Conservation (phyloP, 2,329 filamentous ascomycete species). For the Aspergillus ochraceus region DNA sequence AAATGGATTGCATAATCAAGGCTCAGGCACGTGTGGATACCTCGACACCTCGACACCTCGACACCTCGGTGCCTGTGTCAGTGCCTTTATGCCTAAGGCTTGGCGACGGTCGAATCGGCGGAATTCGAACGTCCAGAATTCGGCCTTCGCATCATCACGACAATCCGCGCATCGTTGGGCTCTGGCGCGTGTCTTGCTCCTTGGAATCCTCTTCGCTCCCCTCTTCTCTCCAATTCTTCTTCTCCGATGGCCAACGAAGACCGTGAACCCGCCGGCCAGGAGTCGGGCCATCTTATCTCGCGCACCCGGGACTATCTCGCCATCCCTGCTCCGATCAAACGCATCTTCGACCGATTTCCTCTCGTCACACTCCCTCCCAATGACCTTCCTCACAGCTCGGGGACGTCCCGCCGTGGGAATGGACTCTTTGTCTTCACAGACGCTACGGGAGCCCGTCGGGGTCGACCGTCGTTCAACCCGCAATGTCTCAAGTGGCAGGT, state of each 20-base stretch:
- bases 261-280: conserved; percentile 24
- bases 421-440: conserved; percentile 77
- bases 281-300: conserved; percentile 21
- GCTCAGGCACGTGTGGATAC: neutral
- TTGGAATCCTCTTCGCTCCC: neutral
- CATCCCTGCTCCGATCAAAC: conserved; percentile 70
- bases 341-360: conserved; percentile 82
- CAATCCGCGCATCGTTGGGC: neutral
- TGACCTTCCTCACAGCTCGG: conserved; percentile 66
- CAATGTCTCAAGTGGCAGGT: conserved; percentile 97
- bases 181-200: neutral
- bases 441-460: conserved; percentile 59
- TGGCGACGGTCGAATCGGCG: conserved; percentile 8
- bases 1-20: neutral
- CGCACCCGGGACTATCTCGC: conserved; percentile 37
- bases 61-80: neutral
- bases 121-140: conserved; percentile 3
- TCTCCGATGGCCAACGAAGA: conserved; percentile 29
- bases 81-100: conserved; percentile 13
- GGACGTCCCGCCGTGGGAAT: conserved; percentile 48
- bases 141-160: neutral
- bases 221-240: conserved; percentile 4
- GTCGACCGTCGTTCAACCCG: conserved; percentile 81
- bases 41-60: neutral
- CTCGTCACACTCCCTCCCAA: conserved; percentile 74